A percentile compares a stretch with the other conserved stretches of the same genome.
Conservation (phyloP, 2,329 filamentous ascomycete genomes). For the Chaetothyriales sp. region DNA sequence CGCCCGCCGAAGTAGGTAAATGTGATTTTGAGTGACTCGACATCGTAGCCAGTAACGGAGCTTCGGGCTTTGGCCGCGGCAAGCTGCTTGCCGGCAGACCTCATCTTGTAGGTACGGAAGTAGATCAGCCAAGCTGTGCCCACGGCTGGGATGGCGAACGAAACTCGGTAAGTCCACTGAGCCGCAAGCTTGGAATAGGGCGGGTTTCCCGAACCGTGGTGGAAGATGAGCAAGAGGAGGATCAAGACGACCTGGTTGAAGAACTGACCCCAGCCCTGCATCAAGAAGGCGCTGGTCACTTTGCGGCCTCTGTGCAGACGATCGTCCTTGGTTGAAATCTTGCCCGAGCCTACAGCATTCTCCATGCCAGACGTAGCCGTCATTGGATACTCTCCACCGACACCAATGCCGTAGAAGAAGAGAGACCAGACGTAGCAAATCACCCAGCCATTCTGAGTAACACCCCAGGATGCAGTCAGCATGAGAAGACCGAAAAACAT, state of each 20-base stretch:
- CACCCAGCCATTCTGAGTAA: slow-evolving; percentile 81
- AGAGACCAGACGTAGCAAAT: slow-evolving; percentile 93
- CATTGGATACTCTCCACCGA: slow-evolving; percentile 60
- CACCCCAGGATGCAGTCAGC: slow-evolving; percentile 81
- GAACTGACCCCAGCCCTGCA: slow-evolving; percentile 98
- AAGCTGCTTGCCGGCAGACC: slow-evolving; percentile 70
- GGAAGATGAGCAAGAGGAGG: slow-evolving; percentile 73
- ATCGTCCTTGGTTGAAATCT: slow-evolving; percentile 79
- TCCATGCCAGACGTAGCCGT: slow-evolving; percentile 93
- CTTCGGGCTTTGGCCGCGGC: slow-evolving; percentile 69
- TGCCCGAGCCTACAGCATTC: slow-evolving; percentile 71
- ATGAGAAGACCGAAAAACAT: slow-evolving; percentile 90
- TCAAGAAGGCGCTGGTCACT: slow-evolving; percentile 88
- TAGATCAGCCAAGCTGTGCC: slow-evolving; percentile 92
- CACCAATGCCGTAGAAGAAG: slow-evolving; percentile 69
- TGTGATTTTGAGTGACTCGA: slow-evolving; percentile 65
- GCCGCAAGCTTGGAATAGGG: slow-evolving; percentile 66
- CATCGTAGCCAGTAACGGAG: slow-evolving; percentile 83
- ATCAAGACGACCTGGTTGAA: slow-evolving; percentile 87
- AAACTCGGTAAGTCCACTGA: slow-evolving; percentile 85
- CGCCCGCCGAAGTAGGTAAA: slow-evolving; percentile 75
- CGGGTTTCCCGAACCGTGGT: slow-evolving; percentile 59
- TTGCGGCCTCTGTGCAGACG: slow-evolving; percentile 91
- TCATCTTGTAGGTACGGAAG: slow-evolving; percentile 94
- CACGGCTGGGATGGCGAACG: slow-evolving; percentile 78